Base-by-base conservation (phyloP, 495 filamentous ascomycete species). In the Aspergillus conjunctus region DNA sequence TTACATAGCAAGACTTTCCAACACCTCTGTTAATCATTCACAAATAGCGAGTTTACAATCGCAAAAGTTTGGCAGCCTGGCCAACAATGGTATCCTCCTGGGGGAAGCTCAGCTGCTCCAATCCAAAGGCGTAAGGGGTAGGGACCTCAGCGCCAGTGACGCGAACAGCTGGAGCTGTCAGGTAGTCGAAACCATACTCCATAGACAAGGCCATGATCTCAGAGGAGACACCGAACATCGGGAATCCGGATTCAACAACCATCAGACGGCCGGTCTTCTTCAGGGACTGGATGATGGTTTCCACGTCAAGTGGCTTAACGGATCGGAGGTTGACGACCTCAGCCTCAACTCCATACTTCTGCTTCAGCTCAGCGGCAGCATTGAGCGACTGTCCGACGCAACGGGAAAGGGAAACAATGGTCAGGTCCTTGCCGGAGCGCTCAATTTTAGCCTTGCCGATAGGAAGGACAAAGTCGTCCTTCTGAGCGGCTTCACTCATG, bases 401-500 rank as follows among this genome's bases (percentile, higher is more conserved):
- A 68, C 94, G 91, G 50, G 94, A 98, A 59, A 97, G 83, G 33
- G 91, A 88, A 51, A 98, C 93, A 61, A 98, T 90, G 64, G 95
- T 98, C 51, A 98, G 79, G 77, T 98, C 94, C 78, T 91, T 96
- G 78, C 94, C 94, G 52, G 85, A 83, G 59, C 94, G 91, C 82
- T 98, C 94, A 68, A 98, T 89, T 86, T 98, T 98, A 71, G 94
- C 94, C 85, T 98, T 98, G 74, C 94, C 94, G 71, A 98, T 87
- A 54, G 94, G 94, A 53, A 98, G 71, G 63, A 97, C 92, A 71
- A 97, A 98, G 78, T 98, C 95, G 74, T 88, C 88, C 76, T 88
- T 91, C 79, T 97, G 94, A 48, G 91, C 91, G 33, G 90, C 94
- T 75, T 92, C 92, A 71, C 90, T 94, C 92, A 98, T 96, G 59